phyloP scores from a whole-genome alignment of 345 rosid genomes.

The Carallia pectinifolia region DNA sequence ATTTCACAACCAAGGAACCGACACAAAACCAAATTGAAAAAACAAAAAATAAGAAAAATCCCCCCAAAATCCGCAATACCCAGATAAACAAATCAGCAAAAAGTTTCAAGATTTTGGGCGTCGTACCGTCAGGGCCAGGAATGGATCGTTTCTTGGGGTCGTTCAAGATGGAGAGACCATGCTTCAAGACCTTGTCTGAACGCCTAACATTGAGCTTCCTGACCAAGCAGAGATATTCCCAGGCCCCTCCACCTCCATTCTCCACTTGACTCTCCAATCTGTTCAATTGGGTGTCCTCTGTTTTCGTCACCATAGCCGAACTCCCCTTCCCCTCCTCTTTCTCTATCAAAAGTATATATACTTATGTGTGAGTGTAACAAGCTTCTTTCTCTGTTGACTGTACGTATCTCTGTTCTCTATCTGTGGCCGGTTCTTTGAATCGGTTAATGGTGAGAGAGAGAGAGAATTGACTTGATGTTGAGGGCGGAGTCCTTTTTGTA shows the following conservation, averaged over 20 bases:
- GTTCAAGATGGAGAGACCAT: conserved; percentile 77
- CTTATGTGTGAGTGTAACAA: too few species aligned
- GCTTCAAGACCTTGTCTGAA: conserved; percentile 83
- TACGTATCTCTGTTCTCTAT: too few species aligned
- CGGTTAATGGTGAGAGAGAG: too few species aligned
- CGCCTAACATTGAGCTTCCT: conserved; percentile 96
- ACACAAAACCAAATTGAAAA: conserved; percentile 11
- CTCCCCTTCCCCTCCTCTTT: background rate
- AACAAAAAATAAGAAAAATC: background rate
- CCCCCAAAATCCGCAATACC: conserved; percentile 20
- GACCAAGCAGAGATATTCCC: conserved; percentile 90
- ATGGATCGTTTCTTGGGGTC: conserved; percentile 70
- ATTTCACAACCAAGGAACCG: conserved; percentile 13
- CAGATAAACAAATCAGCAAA: conserved; percentile 15
- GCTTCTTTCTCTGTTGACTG: too few species aligned
- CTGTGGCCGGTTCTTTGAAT: too few species aligned
- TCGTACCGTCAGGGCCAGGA: conserved; percentile 80
- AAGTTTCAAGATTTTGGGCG: background rate
- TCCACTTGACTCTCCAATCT: conserved; percentile 78
- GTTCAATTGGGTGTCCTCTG: too few species aligned
- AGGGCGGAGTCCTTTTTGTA: too few species aligned
- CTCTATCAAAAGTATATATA: too few species aligned
- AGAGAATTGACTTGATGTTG: too few species aligned
- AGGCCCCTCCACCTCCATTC: conserved; percentile 95
- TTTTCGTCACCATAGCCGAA: too few species aligned